phyloP scores from a whole-genome alignment of 2,329 filamentous ascomycete genomes.

The Aspergillus jensenii region DNA sequence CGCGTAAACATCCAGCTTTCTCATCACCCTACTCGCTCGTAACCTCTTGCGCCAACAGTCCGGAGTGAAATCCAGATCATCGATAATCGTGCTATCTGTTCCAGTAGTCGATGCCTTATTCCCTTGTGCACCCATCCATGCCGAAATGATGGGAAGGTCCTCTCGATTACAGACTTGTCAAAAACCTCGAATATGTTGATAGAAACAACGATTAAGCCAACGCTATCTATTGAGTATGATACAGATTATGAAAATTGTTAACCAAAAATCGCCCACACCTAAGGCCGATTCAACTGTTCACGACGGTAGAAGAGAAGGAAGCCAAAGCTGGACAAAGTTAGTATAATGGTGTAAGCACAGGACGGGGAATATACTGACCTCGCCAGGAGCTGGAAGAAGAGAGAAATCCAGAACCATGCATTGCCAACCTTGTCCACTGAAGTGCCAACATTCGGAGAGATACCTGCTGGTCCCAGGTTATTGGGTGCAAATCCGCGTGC shows the following conservation, averaged over 20 bases:
- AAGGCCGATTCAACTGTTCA: constrained; percentile 35
- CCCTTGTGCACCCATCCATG: background rate
- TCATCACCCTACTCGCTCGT: background rate
- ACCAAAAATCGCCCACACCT: no score
- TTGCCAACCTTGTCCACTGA: constrained; percentile 47
- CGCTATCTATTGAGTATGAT: no score
- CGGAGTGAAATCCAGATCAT: background rate
- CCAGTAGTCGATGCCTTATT: background rate
- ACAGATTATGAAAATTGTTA: no score
- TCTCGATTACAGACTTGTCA: no score
- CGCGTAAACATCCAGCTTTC: background rate
- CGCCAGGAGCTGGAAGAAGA: constrained; percentile 58
- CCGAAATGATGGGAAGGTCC: no score
- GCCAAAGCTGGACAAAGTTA: constrained; percentile 29
- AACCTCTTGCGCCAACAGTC: background rate
- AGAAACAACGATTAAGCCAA: no score
- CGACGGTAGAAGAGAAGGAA: constrained; percentile 47
- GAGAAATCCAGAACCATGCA: constrained; percentile 61
- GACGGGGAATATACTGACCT: constrained; percentile 35
- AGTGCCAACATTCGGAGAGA: constrained; percentile 62
- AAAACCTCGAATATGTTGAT: no score
- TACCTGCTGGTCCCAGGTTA: constrained; percentile 59
- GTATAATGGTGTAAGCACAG: background rate
- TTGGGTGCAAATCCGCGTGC: constrained; percentile 62
- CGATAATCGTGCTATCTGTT: background rate